Conservation (phyloP, 129 eudicot species). For the Dittrichia graveolens region DNA sequence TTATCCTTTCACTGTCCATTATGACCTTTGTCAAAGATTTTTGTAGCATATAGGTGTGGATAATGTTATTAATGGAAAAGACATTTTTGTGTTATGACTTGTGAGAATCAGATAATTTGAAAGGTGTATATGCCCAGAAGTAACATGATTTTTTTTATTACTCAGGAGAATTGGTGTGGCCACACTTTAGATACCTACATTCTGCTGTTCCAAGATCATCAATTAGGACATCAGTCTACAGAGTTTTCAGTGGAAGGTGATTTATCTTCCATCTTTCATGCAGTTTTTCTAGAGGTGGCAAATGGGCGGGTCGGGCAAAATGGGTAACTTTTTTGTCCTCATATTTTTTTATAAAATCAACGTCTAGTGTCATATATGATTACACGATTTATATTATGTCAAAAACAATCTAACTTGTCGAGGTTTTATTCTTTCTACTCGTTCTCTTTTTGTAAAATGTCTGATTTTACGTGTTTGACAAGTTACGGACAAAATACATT, state of each 20-base stretch:
- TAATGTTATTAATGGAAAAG: too few species aligned
- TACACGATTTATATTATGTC: background rate
- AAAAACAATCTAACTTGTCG: background rate
- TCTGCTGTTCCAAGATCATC: conserved; percentile 59
- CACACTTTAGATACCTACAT: conserved; percentile 56
- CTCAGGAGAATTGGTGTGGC: conserved; percentile 73
- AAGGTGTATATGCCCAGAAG: background rate
- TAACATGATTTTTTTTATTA: background rate
- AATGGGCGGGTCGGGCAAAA: background rate
- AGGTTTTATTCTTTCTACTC: background rate
- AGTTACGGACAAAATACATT: too few species aligned
- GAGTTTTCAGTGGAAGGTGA: conserved; percentile 88
- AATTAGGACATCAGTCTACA: conserved; percentile 61
- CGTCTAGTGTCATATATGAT: background rate
- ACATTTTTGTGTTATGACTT: background rate
- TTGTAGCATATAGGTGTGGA: too few species aligned
- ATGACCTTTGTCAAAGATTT: conserved; percentile 2
- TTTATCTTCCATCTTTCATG: background rate
- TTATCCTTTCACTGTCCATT: background rate
- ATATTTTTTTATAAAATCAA: background rate
- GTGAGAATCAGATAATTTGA: background rate
- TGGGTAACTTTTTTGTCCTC: background rate
- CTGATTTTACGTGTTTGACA: too few species aligned
- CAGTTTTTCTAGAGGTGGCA: background rate
- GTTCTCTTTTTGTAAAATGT: background rate